Base-by-base conservation (phyloP, 768 basidiomycete genomes). In the Rhizopogon vulgaris region DNA sequence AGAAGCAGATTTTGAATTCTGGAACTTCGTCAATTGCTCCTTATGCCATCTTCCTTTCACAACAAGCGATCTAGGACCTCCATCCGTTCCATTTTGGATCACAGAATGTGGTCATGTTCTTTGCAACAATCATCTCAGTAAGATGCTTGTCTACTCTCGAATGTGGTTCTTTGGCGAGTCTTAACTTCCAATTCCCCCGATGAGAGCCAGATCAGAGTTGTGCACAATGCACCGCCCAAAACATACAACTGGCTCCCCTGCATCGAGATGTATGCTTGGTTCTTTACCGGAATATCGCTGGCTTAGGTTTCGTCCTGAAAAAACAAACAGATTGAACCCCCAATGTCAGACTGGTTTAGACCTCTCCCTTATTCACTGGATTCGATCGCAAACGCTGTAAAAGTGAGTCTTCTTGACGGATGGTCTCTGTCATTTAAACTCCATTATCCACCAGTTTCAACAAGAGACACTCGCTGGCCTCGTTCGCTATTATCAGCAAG, bases 51-150 rank as follows among this genome's bases (percentile, higher is more conserved):
- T 87, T 25, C 78, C 83, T 0, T 92, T 86, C 58, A 61, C 71
- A 6, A 70, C 79, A 2, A 65, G 65, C n/a, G 74, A 77, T 36
- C 70, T 73, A 38, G 78, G 76, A 0, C 68, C 71, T 1, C 76
- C 83, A 9, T 72, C 77, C 3, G 69, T 87, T 25, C 90, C 90
- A 0, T 93, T 92, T 65, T 93, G 90, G 90, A 73, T 91, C 54
- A 90, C 90, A 1, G 88, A 91, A 64, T 93, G 90, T 59, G 88
- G 88, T 0, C 90, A 93, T 73, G 78, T 92, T 52, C 58, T 92
- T 25, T 93, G 90, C 75, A 92, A 93, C 62, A 76, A 78, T 37
- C 90, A 93, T 69, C 81, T 93, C 63, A 87, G 90, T 92, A 62
- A 64, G 75, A 34, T 37, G 11, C 28, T 39, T 24, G 15, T 17